Evolutionary conservation across 1,139 yeast species (phyloP), one percentile per base, ranked within the genome.

Genomic region (Yamadazyma pseudoaaseri): DNA sequence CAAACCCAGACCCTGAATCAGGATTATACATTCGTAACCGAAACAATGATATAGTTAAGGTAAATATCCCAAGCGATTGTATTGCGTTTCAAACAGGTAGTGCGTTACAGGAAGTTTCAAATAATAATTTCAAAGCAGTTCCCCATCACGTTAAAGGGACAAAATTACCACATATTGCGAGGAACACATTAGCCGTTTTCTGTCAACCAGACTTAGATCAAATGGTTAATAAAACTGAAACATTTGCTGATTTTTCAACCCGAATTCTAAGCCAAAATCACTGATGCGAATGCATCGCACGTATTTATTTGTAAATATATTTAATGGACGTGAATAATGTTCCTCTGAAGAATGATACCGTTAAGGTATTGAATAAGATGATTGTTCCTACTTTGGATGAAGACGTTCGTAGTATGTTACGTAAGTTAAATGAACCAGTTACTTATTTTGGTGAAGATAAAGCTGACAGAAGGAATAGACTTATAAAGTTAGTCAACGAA

Each of bases 41-140:
- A 26, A 53, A 54, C 5, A 73, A 76, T 8, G 52, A 61, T 3
- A 51, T 63, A 2, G 73, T 73, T 16, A 72, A 75, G 41, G 80
- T 79, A n/a, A 53, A 58, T 24, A 78, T 79, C 27, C 84, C 85
- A 0, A 45, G 50, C 3, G 73, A 76, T 43, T 73, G 81, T 41
- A 51, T 79, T 20, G 84, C 83, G 1, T 79, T 79, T 49, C 85
- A 79, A 49, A 76, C 83, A 0, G 86, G 86, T 2, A 64, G 77
- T n/a, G 77, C 83, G 0, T 58, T 79, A 24, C 71, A 78, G 45
- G 76, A 70, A 34, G 67, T 76, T 10, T 72, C 81, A 0, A 43
- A 52, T n/a, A 68, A 69, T 10, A 55, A 56, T 20, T 76, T 79
- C 54, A 73, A 69, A 48, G 84, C 83, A 1, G 84, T 79, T 8